These are phyloP conservation scores for Simmondsia chinensis DNA, from an alignment of 148 eudicot species.

Conservation along the genomic window DNA sequence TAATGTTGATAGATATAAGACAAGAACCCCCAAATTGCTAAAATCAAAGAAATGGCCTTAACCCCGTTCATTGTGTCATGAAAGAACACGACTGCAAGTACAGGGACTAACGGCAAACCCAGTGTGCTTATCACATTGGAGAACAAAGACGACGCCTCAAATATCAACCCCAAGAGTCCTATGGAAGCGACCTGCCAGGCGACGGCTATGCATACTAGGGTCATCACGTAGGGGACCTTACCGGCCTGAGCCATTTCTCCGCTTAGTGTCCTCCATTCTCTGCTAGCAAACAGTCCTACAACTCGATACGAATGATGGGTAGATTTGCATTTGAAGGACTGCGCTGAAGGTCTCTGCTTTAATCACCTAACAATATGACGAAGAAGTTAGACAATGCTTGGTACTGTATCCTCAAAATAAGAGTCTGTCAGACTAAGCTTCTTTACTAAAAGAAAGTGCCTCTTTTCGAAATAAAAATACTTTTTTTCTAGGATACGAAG, in stretches of 20 bases:
- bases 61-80: constrained; percentile 42
- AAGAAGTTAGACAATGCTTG: too few species aligned
- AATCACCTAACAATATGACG: too few species aligned
- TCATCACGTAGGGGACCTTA: constrained; percentile 33
- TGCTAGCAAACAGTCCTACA: constrained; percentile 37
- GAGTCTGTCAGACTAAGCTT: too few species aligned
- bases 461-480: too few species aligned
- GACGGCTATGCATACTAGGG: constrained; percentile 28
- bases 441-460: too few species aligned
- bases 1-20: constrained; percentile 48
- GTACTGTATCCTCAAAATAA: too few species aligned
- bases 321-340: constrained; percentile 26
- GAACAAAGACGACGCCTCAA: constrained; percentile 38
- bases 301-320: constrained; percentile 22
- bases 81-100: constrained; percentile 37
- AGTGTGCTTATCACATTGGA: constrained; percentile 41
- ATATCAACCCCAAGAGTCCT: constrained; percentile 30
- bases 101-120: constrained; percentile 37
- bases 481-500: too few species aligned
- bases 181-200: constrained; percentile 32
- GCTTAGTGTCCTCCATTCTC: constrained; percentile 28
- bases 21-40: constrained; percentile 43
- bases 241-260: constrained; percentile 29
- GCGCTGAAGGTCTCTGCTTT: constrained; percentile 15
- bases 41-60: constrained; percentile 27